Conservation (phyloP, 1,284 basidiomycete genomes). For the Ceratobasidium sp. region DNA sequence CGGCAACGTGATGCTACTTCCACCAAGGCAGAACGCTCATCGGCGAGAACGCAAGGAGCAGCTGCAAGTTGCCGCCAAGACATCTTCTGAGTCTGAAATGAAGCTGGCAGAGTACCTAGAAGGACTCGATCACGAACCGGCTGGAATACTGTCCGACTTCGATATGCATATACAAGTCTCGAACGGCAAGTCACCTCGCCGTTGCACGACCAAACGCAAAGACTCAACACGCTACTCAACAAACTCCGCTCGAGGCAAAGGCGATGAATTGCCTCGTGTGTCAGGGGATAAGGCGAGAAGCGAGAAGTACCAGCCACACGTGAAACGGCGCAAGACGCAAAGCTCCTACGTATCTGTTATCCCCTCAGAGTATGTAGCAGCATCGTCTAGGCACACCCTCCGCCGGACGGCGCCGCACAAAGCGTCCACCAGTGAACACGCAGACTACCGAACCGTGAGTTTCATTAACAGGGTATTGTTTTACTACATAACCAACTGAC, state of each 20-base stretch:
- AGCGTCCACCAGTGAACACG: neutral
- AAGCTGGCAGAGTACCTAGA: slow-evolving; percentile 8
- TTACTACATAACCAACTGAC: neutral
- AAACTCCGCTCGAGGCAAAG: too few species aligned
- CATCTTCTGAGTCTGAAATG: neutral
- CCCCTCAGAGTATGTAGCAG: neutral
- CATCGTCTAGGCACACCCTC: neutral
- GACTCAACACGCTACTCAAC: too few species aligned
- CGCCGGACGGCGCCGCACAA: too few species aligned
- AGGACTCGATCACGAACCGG: neutral
- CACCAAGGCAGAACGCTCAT: neutral
- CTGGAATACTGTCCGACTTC: slow-evolving; percentile 15
- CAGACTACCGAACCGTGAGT: slow-evolving; percentile 35
- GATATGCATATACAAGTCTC: slow-evolving; percentile 1
- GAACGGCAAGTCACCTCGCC: neutral
- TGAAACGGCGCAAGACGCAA: neutral
- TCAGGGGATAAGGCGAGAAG: too few species aligned
- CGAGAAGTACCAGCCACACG: neutral
- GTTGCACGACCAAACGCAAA: too few species aligned
- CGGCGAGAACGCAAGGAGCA: neutral
- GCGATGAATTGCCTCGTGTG: too few species aligned
- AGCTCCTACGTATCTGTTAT: neutral
- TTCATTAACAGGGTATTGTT: neutral
- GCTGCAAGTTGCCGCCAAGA: neutral
- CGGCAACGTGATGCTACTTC: slow-evolving; percentile 22